Percentiles rank a stretch among this genome's conserved stretches.
phyloP scores from a whole-genome alignment of 495 filamentous ascomycete genomes.

The Penicillium salamii region DNA sequence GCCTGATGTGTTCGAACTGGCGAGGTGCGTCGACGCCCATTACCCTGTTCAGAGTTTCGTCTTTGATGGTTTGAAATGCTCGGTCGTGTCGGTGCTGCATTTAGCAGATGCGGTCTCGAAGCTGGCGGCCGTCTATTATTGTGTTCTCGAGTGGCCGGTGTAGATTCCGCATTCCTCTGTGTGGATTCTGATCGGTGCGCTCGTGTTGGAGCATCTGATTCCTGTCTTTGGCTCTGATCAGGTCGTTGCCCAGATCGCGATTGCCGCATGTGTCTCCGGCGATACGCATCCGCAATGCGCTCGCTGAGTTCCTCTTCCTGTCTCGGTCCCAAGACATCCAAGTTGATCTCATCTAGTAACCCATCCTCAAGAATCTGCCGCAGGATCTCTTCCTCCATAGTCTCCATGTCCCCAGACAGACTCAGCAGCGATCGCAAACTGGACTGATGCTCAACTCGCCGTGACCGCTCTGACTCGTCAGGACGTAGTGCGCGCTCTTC shows the following conservation, averaged over 20 bases:
- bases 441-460: constrained; percentile 79
- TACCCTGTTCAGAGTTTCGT: constrained; percentile 51
- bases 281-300: constrained; percentile 82
- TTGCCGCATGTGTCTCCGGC: constrained; percentile 58
- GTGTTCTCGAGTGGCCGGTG: constrained; percentile 11
- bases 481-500: constrained; percentile 28
- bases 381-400: constrained; percentile 84
- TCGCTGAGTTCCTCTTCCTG: constrained; percentile 86
- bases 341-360: constrained; percentile 77
- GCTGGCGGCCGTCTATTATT: constrained; percentile 45
- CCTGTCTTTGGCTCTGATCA: constrained; percentile 19
- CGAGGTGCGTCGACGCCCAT: constrained; percentile 33
- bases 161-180: constrained; percentile 20
- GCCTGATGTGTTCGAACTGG: constrained; percentile 31
- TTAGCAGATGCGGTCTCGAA: constrained; percentile 55
- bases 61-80: constrained; percentile 36
- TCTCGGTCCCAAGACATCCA: constrained; percentile 70
- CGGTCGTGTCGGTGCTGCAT: constrained; percentile 36
- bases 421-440: constrained; percentile 82
- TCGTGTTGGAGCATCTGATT: constrained; percentile 20
- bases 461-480: constrained; percentile 22
- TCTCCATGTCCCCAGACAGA: constrained; percentile 66
- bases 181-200: constrained; percentile 36
- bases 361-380: constrained; percentile 87
- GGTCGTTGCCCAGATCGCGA: constrained; percentile 30